Evolutionary conservation across 2,329 filamentous ascomycete species (phyloP).

Genomic region (Triangularia verruculosa): DNA sequence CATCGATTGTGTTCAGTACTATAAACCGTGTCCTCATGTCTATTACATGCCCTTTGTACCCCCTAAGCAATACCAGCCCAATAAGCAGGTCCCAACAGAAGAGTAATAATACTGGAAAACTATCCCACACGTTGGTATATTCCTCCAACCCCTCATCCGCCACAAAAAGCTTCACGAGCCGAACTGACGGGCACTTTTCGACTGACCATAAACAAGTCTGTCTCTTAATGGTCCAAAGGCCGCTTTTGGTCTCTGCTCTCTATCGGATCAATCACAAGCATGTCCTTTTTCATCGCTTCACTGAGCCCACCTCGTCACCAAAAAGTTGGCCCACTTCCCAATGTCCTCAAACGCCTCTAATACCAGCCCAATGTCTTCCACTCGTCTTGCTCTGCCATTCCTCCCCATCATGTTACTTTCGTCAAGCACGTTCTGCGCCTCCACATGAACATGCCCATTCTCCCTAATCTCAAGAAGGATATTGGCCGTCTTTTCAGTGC

Average conservation of each 20-base stretch:
- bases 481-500: constrained; percentile 43
- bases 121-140: no score
- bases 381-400: constrained; percentile 38
- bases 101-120: no score
- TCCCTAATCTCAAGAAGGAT: constrained; percentile 57
- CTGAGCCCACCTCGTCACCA: constrained; percentile 37
- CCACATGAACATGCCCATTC: constrained; percentile 57
- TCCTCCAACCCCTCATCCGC: no score
- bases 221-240: no score
- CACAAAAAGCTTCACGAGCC: no score
- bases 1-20: no score
- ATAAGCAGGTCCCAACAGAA: no score
- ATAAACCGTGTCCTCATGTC: no score
- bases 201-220: no score
- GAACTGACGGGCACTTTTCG: no score
- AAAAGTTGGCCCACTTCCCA: constrained; percentile 53
- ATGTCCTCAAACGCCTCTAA: constrained; percentile 52
- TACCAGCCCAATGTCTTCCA: constrained; percentile 43
- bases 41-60: no score
- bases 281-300: neutral
- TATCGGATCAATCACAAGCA: neutral
- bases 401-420: constrained; percentile 24
- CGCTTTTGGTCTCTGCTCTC: neutral
- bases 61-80: no score
- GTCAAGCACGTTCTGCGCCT: constrained; percentile 55